These are phyloP conservation scores for Alternaria viburni DNA, from an alignment of 2,329 filamentous ascomycete genomes.

Conservation along the genomic window DNA sequence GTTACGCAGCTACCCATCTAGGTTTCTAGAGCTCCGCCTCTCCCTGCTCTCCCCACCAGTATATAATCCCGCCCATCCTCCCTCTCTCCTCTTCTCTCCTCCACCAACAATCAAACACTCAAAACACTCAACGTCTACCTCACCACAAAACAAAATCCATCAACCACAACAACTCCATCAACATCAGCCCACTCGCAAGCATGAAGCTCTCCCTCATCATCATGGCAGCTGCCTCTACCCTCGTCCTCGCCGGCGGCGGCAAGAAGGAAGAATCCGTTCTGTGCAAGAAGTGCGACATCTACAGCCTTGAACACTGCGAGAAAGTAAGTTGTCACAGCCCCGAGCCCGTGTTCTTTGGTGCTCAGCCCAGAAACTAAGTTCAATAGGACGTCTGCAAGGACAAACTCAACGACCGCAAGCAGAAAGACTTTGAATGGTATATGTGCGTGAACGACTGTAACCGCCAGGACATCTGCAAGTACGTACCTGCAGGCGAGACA, in stretches of 20 bases:
- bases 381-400: not conserved
- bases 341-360: not conserved
- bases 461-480: not conserved
- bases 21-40: not conserved
- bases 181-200: not conserved
- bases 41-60: not conserved
- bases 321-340: not conserved
- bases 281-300: not conserved
- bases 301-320: not conserved
- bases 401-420: not conserved
- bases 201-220: slow-evolving; percentile 2
- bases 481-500: not conserved
- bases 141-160: not conserved
- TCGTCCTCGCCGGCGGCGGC: not conserved
- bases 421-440: no score
- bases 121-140: not conserved
- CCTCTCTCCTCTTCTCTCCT: not conserved
- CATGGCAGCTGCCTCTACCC: not conserved
- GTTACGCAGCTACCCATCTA: not conserved
- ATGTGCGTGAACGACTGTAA: not conserved
- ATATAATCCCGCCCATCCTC: not conserved
- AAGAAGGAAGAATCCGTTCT: not conserved
- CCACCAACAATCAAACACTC: not conserved
- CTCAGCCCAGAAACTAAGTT: not conserved
- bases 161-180: not conserved